These are phyloP conservation scores for Laburnicola sp. DNA, from an alignment of 2,329 filamentous ascomycete species.

Conservation along the genomic window DNA sequence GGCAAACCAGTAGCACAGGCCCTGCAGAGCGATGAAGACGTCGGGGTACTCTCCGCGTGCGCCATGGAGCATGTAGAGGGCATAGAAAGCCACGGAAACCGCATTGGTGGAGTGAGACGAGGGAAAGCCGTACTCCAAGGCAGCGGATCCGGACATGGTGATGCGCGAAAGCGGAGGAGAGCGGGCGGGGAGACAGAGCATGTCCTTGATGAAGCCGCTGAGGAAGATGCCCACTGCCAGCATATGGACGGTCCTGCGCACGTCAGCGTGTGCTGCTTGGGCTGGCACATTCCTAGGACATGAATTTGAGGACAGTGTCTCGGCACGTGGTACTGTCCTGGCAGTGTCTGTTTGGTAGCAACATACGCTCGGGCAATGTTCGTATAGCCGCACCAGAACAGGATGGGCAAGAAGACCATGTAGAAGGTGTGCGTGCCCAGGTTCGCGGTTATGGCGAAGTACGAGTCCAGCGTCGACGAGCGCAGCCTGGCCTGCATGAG, in stretches of 20 bases:
- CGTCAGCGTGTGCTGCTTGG: slow-evolving; percentile 17
- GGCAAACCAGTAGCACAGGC: slow-evolving; percentile 79
- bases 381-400: slow-evolving; percentile 95
- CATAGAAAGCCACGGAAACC: slow-evolving; percentile 88
- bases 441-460: slow-evolving; percentile 96
- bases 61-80: slow-evolving; percentile 69
- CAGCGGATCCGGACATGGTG: slow-evolving; percentile 94
- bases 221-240: slow-evolving; percentile 67
- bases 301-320: too few relatives aligned
- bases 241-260: slow-evolving; percentile 54
- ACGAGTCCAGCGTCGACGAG: slow-evolving; percentile 84
- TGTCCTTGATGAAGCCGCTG: slow-evolving; percentile 92
- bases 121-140: slow-evolving; percentile 95
- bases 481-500: slow-evolving; percentile 79
- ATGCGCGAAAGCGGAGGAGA: slow-evolving; percentile 92
- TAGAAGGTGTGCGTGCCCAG: slow-evolving; percentile 98
- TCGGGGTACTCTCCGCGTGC: slow-evolving; percentile 65
- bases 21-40: slow-evolving; percentile 66
- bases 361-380: slow-evolving; percentile 83
- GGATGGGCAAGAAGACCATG: slow-evolving; percentile 90
- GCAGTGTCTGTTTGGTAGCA: slow-evolving; percentile 1
- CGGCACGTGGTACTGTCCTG: too few relatives aligned
- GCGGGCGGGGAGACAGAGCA: slow-evolving; percentile 85
- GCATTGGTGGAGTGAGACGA: slow-evolving; percentile 98
- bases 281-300: not conserved